A percentile compares a stretch with the other conserved stretches of the same genome.
Evolutionary conservation across 148 eudicot genomes (phyloP).

Genomic region (Camellia lanceoleosa): DNA sequence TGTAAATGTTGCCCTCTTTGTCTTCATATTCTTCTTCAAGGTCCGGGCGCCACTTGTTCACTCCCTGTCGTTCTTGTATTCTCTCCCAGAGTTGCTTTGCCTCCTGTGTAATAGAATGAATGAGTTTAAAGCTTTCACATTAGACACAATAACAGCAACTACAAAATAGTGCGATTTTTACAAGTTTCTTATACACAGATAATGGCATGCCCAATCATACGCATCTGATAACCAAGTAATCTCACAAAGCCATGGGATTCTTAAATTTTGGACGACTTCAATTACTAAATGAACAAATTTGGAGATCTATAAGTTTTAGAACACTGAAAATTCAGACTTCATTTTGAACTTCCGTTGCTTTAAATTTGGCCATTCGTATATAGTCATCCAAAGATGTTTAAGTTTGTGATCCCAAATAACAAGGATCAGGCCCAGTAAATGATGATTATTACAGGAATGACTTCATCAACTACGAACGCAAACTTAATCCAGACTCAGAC

Average conservation of each 20-base stretch:
- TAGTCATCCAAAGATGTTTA: not conserved
- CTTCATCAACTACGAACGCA: too few species aligned
- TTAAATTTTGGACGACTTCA: too few species aligned
- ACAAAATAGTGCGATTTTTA: too few species aligned
- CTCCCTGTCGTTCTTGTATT: constrained; percentile 81
- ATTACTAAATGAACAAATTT: too few species aligned
- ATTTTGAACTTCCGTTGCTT: not conserved
- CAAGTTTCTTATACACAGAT: not conserved
- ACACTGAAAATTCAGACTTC: not conserved
- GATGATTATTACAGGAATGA: too few species aligned
- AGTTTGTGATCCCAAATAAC: too few species aligned
- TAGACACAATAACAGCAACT: not conserved
- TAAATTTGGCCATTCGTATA: not conserved
- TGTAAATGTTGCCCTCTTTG: constrained; percentile 89
- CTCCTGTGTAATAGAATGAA: constrained; percentile 40
- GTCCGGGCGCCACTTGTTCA: constrained; percentile 93
- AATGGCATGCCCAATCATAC: not conserved
- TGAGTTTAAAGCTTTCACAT: not conserved
- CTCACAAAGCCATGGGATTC: not conserved
- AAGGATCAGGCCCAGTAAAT: too few species aligned
- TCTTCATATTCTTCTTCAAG: constrained; percentile 96
- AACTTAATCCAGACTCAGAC: too few species aligned
- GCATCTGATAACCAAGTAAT: not conserved
- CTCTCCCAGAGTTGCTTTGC: constrained; percentile 86
- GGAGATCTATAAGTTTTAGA: too few species aligned